Evolutionary conservation across 345 rosid genomes (phyloP), one percentile per base, ranked within the genome.

Genomic region (Pugionium dolabratum): DNA sequence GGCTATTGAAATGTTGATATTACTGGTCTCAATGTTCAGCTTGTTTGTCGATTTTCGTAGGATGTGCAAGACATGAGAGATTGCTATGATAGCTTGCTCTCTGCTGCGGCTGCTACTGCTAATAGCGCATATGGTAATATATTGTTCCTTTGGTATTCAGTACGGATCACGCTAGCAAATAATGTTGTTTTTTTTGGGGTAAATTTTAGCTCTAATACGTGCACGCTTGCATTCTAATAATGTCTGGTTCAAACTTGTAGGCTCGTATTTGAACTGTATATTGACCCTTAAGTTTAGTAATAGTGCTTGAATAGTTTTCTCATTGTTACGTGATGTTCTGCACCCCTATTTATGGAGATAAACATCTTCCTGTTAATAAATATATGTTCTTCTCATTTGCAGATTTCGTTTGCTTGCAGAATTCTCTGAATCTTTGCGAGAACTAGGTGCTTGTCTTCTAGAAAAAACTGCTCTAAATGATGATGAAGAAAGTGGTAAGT

Each of bases 51-150:
- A 25, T 41, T 36, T 70, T 64, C 39, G 74, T 67, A 90, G 99
- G 95, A 86, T 36, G 86, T 94, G 81, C 76, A 83, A 29, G 91
- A 88, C 64, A 94, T 94, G 88, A 90, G 82, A 79, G 83, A 86
- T 72, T 88, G 96, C 83, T 94, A 90, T 50, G 97, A 94, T 75
- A 82, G 90, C 74, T 84, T 94, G 70, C 92, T 94, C 71, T 79
- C 90, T 70, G 93, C 96, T 3, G 99, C 97, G 4, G 96, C 99
- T 7, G 97, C 97, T n/a, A 81, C 95, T n/a, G 93, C 87, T 0
- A 94, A 90, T 62, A 79, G 91, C 78, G 95, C 89, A 50, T 94
- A 82, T 55, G 97, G 99, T 94, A 78, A 43, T 42, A 37, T 37
- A 25, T 35, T 44, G 9, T 34, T 61, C 42, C 26, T 67, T 36